Conservation (phyloP, 2,329 filamentous ascomycete species). For the Cryphonectria naterciae region DNA sequence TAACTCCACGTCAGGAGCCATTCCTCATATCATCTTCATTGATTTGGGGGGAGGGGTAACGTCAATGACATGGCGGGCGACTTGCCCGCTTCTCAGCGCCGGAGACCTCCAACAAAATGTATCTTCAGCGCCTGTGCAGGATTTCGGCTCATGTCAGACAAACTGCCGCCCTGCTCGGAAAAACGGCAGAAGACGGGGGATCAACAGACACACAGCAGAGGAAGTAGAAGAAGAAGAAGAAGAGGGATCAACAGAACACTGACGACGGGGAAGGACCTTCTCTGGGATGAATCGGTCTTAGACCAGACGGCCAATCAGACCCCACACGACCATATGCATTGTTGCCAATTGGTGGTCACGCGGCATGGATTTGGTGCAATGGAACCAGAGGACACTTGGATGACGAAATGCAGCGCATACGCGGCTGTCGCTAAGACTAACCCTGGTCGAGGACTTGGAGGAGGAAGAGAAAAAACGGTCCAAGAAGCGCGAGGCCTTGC, state of each 20-base stretch:
- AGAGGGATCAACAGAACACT: neutral
- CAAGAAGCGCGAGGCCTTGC: neutral
- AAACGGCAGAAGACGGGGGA: neutral
- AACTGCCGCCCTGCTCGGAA: neutral
- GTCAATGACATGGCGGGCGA: neutral
- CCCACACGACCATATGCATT: neutral
- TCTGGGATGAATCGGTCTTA: slow-evolving; percentile 6
- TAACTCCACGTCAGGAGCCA: neutral
- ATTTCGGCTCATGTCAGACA: neutral
- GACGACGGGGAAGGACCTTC: neutral
- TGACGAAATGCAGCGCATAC: slow-evolving; percentile 8
- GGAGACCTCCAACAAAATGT: neutral
- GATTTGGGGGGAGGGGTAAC: neutral
- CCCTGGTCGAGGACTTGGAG: neutral
- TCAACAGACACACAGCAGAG: neutral
- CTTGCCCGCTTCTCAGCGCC: neutral
- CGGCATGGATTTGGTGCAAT: slow-evolving; percentile 16
- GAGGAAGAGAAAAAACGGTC: neutral
- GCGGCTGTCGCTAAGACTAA: slow-evolving; percentile 1
- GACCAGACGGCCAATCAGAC: slow-evolving; percentile 12
- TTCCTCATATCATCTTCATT: neutral
- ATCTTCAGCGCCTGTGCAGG: neutral
- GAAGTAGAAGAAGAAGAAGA: neutral
- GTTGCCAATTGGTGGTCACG: slow-evolving; percentile 14
- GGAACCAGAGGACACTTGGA: slow-evolving; percentile 5